Evolutionary conservation across 305 asterid genomes (phyloP), one percentile per base, ranked within the genome.

Genomic region (Fraxinus dipetala): DNA sequence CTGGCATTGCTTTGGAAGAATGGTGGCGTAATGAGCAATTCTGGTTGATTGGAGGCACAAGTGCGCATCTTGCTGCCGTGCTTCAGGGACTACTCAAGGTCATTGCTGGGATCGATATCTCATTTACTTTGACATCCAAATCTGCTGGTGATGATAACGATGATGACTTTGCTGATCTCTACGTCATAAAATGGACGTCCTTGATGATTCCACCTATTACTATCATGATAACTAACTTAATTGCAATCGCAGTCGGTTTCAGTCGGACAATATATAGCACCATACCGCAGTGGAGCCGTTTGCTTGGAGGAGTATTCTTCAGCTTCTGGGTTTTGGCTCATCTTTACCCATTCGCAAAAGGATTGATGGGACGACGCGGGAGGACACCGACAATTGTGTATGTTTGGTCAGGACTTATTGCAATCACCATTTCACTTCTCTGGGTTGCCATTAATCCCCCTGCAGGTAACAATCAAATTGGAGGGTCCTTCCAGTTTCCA

Each of bases 1-100:
- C 99, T 0, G 97, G 97, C 0, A 95, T 95, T 14, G 84, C 87
- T 9, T 35, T 95, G 26, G 98, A 95, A 86, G 99, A 95, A 32
- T 93, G 98, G 98, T 95, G 98, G 98, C 82, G 98, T 0, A 95
- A 95, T 14, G 98, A 95, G 87, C 98, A 95, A 67, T 95, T 95
- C 82, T 95, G 98, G 98, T 78, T 95, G 80, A 95, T 95, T 2
- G 97, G 98, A 5, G 98, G 98, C 24, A 95, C 99, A 0, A 95
- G 99, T 45, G 98, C 98, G 2, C 99, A 95, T 84, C 91, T 95
- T 36, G 97, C 98, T 2, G 99, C 98, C 3, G 98, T 95, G n/a
- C 87, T 95, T 4, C 98, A 95, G 85, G 98, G 98, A 24, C 92
- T 95, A 3, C 93, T 93, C 2, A 95, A 95, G 80, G 99, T 95